Evolutionary conservation across 345 rosid species (phyloP).

Genomic region (Camelina sativa): DNA sequence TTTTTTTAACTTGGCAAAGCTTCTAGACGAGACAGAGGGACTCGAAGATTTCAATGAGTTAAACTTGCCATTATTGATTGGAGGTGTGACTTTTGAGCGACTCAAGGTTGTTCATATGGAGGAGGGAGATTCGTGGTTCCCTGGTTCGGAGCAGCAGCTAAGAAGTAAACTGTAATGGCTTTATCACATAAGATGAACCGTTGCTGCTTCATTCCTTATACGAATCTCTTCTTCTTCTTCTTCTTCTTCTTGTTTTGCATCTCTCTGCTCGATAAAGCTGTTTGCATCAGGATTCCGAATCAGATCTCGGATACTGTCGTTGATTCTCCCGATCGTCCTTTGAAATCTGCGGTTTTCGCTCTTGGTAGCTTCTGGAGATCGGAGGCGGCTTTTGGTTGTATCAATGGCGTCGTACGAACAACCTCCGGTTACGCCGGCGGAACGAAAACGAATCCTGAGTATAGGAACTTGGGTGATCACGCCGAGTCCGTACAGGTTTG

Average conservation of each 20-base stretch:
- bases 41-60: neutral
- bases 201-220: slow-evolving; percentile 8
- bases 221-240: slow-evolving; percentile 32
- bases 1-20: neutral
- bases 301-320: slow-evolving; percentile 50
- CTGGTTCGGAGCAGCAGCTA: slow-evolving; percentile 26
- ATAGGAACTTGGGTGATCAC: slow-evolving; percentile 77
- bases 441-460: slow-evolving; percentile 73
- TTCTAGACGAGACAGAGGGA: neutral
- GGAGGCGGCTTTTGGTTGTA: slow-evolving; percentile 89
- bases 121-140: slow-evolving; percentile 6
- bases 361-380: slow-evolving; percentile 98
- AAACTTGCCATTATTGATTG: neutral
- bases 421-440: slow-evolving; percentile 81
- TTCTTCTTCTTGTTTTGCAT: slow-evolving; percentile 41
- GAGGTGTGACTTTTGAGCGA: slow-evolving; percentile 25
- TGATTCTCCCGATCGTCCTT: slow-evolving; percentile 49
- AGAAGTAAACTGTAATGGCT: slow-evolving; percentile 43
- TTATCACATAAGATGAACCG: slow-evolving; percentile 30
- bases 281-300: slow-evolving; percentile 62
- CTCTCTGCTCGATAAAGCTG: slow-evolving; percentile 43
- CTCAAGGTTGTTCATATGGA: slow-evolving; percentile 17
- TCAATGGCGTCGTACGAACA: slow-evolving; percentile 78
- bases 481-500: slow-evolving; percentile 88
- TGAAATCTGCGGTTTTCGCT: slow-evolving; percentile 73